Evolutionary conservation across 2,329 filamentous ascomycete species (phyloP), one percentile per base, ranked within the genome.

Genomic region (Cladosporium sp.): DNA sequence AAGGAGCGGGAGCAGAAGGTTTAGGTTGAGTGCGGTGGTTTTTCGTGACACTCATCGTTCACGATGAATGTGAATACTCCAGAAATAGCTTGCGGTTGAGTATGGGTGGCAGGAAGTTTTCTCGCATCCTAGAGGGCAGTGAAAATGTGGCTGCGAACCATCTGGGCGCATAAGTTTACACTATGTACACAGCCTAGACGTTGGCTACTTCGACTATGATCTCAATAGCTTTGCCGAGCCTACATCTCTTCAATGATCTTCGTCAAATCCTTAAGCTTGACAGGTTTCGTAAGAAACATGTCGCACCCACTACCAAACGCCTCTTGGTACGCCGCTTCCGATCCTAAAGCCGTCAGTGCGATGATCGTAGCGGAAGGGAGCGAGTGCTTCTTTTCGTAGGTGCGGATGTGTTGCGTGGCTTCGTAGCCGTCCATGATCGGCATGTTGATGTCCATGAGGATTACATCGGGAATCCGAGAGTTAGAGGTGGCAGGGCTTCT

Each of bases 371-470:
- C 64, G 1, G 30, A 66, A 67, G 43, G 66, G 51, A 54, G 67
- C 2, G 66, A 66, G 28, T 69, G 67, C 23, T 71, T 66, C 23
- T 70, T 68, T 49, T 78, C 76, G 51, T 74, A 75, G 1, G 67
- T 68, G 16, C 76, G 69, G 10, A 78, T 78, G 16, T 69, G 66
- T 16, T 72, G 70, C 2, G 75, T 74, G 1, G 76, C 76, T 65
- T 76, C 76, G 60, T 75, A 76, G 18, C 75, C 75, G 51, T 76
- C 70, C 13, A 76, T 64, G 3, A 71, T 49, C 1, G 75, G 74
- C 75, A 76, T 76, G 62, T 70, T 72, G 66, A 76, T 72, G 58
- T 76, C 83, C 82, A 85, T 85, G 7, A 85, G 78, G 3, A 85
- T 78, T 43, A 83, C 78, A 30, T 79, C 77, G 7, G 66, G 43